Evolutionary conservation across 306 rosid species (phyloP).

Genomic region (Alnus glutinosa): DNA sequence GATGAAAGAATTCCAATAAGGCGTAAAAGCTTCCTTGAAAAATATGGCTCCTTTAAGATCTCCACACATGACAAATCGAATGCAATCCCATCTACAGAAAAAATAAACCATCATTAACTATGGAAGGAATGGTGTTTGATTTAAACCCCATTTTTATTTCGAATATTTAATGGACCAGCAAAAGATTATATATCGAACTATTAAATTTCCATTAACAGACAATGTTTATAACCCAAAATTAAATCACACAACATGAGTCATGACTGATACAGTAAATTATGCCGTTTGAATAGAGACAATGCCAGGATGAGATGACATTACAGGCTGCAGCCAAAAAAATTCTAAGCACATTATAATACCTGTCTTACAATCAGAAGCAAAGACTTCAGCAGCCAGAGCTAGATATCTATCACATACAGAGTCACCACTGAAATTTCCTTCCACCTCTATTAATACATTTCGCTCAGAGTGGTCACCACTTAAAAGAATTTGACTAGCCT

Average conservation of each 20-base stretch:
- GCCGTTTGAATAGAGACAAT: slow-evolving; percentile 10
- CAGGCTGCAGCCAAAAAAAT: slow-evolving; percentile 18
- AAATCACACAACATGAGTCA: not conserved
- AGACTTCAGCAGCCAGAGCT: slow-evolving; percentile 54
- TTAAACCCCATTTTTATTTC: not conserved
- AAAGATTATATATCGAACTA: not conserved
- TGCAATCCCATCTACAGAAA: slow-evolving; percentile 43
- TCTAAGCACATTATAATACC: slow-evolving; percentile 46
- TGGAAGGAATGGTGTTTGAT: slow-evolving; percentile 17
- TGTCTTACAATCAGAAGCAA: slow-evolving; percentile 43
- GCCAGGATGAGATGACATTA: slow-evolving; percentile 4
- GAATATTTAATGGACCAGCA: not conserved
- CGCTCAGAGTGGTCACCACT: slow-evolving; percentile 69
- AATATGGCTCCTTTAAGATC: slow-evolving; percentile 68
- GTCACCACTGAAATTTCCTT: slow-evolving; percentile 52
- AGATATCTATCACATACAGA: slow-evolving; percentile 65
- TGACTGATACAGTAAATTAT: not conserved
- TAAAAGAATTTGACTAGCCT: slow-evolving; percentile 72
- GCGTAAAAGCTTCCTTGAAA: slow-evolving; percentile 72
- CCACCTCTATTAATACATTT: slow-evolving; percentile 72
- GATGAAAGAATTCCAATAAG: slow-evolving; percentile 78
- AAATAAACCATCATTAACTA: slow-evolving; percentile 20
- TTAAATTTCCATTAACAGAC: not conserved
- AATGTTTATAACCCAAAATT: not conserved
- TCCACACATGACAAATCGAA: slow-evolving; percentile 55